Base-by-base conservation (phyloP, 2,329 filamentous ascomycete species). In the Rutstroemia sp. region DNA sequence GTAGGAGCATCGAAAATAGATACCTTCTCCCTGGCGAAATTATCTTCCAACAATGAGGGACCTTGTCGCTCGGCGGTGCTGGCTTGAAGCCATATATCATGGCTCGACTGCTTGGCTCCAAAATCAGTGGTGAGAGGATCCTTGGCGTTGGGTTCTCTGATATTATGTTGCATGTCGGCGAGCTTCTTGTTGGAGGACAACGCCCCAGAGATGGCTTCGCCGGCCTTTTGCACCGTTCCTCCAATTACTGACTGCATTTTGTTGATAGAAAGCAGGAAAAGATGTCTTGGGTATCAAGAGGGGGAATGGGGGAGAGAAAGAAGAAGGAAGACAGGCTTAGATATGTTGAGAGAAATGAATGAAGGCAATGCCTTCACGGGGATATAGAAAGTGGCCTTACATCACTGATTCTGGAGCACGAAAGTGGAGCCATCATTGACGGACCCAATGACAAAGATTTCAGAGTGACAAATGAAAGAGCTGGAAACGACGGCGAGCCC, bases 11-110 rank as follows among this genome's bases (percentile, higher is more conserved):
- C 30, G 30, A 34, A 12, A 34, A 34, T 12, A 34, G 3, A 16
- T 69, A 87, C 86, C 79, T 88, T 91, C 69, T 94, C 89, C 12
- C 88, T 78, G 0, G 73, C 83, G 64, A 88, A 84, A 9, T 79
- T 76, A 61, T 94, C 89, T 66, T 94, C 88, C 2, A 94, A 69
- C 0, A 92, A 73, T 64, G 71, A 70, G 0, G 89, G 87, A 0
- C 89, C 89, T 2, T 77, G 83, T 55, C 82, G 75, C 48, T 88
- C 78, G 3, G 83, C 76, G 38, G 73, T 83, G 25, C 75, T 78
- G 5, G 86, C 77, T 52, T 80, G 82, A 54, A 95, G 75, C 89
- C 88, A 94, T 68, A 91, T 79, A 66, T 95, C 90, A 1, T 86
- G 85, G 64, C 86, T 86, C 44, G 75, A 73, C 65, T 90, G 79